Evolutionary conservation across 2,329 filamentous ascomycete genomes (phyloP), one percentile per base, ranked within the genome.

Genomic region (Xylaria sp.): DNA sequence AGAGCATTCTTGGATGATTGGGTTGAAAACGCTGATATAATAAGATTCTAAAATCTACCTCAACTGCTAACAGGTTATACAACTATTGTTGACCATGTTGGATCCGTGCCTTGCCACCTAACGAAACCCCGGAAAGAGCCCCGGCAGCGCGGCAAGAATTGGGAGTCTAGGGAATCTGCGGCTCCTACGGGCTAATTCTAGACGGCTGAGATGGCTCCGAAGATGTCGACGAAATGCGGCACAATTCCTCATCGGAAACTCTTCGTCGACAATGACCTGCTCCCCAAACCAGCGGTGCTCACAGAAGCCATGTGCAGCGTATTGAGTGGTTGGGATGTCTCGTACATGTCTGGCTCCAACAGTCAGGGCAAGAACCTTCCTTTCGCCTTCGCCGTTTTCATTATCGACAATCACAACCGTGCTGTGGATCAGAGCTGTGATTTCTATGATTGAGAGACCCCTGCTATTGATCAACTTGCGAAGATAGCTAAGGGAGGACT

Each of bases 11-110:
- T 30, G 25, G 8, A 30, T 52, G 48, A 30, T 52, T 3, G 15
- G 32, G 13, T 52, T 52, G 15, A 39, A 63, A 18, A 30, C 60
- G 60, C 55, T 64, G 61, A 50, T 63, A 60, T 55, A 20, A 32
- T 20, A 45, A 46, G 28, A 55, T 39, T 34, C 15, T 50, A 48
- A 32, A 39, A 59, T 39, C 30, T 43, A 12, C 34, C 34, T 12
- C 34, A 53, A 57, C 46, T 57, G 61, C 66, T 68, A 34, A 9
- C 12, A 25, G 46, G 12, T 15, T 43, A 48, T 46, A 34, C 32
- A 9, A 23, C 20, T 30, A 10, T 23, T 39, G 13, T 36, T 28
- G 39, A 15, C 18, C 15, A 46, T 25, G 9, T 25, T 46, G 45
- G 23, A 28, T 48, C 23, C 23, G 45, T 25, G 45, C 12, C 20